Evolutionary conservation across 1,284 basidiomycete species (phyloP).

Genomic region (Cystobasidiaceae sp.): DNA sequence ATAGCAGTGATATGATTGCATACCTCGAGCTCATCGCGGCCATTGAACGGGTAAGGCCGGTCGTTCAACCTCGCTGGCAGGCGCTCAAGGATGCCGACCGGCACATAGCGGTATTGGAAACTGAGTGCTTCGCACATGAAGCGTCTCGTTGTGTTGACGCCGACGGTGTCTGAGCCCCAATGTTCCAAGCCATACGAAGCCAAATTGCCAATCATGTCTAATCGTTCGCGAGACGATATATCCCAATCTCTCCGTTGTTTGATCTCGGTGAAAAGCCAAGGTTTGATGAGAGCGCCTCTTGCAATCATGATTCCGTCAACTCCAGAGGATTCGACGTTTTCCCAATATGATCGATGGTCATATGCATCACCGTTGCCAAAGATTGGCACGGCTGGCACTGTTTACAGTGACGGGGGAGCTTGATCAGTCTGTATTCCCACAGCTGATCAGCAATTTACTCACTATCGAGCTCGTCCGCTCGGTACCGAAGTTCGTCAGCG

Average conservation of each 20-base stretch:
- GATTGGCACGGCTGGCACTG: slow-evolving; percentile 79
- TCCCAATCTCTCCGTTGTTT: slow-evolving; percentile 59
- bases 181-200: slow-evolving; percentile 50
- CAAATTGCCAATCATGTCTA: slow-evolving; percentile 77
- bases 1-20: background rate
- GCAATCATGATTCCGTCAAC: slow-evolving; percentile 96
- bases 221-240: slow-evolving; percentile 80
- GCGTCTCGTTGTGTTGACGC: slow-evolving; percentile 84
- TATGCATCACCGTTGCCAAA: slow-evolving; percentile 95
- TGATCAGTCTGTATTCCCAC: background rate
- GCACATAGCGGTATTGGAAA: slow-evolving; percentile 91
- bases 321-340: slow-evolving; percentile 65
- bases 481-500: slow-evolving; percentile 72
- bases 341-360: slow-evolving; percentile 77
- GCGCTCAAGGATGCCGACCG: slow-evolving; percentile 83
- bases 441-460: slow-evolving; percentile 44
- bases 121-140: slow-evolving; percentile 93
- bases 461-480: slow-evolving; percentile 69
- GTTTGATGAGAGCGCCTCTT: slow-evolving; percentile 90
- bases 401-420: background rate
- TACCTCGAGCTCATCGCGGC: slow-evolving; percentile 68
- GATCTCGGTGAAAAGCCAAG: slow-evolving; percentile 95
- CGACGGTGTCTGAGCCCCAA: slow-evolving; percentile 60
- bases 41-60: slow-evolving; percentile 75
- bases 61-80: slow-evolving; percentile 82